A percentile compares a stretch with the other conserved stretches of the same genome.
These are phyloP conservation scores for Chlamydomonas asymmetrica DNA, from an alignment of 139 green algal species.

Conservation along the genomic window DNA sequence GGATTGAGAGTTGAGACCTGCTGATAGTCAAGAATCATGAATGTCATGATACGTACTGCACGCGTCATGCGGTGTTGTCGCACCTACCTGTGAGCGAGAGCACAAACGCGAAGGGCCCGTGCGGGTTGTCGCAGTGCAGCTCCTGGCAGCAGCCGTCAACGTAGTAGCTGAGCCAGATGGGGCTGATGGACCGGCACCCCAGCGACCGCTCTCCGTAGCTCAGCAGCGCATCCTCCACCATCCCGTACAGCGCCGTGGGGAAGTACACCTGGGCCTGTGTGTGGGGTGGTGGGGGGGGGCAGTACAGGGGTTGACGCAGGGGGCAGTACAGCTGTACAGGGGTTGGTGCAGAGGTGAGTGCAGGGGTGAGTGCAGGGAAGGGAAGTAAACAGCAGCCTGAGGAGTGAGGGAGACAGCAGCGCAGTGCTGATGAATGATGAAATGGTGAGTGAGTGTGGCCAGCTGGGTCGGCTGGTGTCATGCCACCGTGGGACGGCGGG, in stretches of 20 bases:
- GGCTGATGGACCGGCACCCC: conserved; percentile 76
- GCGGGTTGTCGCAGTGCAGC: conserved; percentile 75
- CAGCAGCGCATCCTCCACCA: conserved; percentile 69
- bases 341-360: too few species aligned
- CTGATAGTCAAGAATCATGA: too few species aligned
- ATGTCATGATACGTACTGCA: too few species aligned
- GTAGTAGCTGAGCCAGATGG: conserved; percentile 86
- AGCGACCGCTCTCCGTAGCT: conserved; percentile 67
- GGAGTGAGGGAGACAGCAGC: neutral
- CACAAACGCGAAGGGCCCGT: conserved; percentile 85
- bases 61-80: too few species aligned
- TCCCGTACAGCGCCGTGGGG: conserved; percentile 38
- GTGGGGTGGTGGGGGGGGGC: neutral
- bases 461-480: too few species aligned
- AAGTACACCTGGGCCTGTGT: conserved; percentile 64
- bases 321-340: too few species aligned
- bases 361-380: too few species aligned
- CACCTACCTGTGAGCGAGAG: conserved; percentile 79
- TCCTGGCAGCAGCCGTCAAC: conserved; percentile 64
- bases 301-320: neutral
- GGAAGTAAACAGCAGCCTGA: conserved; percentile 28
- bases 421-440: too few species aligned
- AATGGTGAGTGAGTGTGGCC: too few species aligned
- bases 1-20: too few species aligned
- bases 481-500: too few species aligned